Evolutionary conservation across 805 yeast genomes (phyloP), one percentile per base, ranked within the genome.

Genomic region (Dipodascopsis tothii): DNA sequence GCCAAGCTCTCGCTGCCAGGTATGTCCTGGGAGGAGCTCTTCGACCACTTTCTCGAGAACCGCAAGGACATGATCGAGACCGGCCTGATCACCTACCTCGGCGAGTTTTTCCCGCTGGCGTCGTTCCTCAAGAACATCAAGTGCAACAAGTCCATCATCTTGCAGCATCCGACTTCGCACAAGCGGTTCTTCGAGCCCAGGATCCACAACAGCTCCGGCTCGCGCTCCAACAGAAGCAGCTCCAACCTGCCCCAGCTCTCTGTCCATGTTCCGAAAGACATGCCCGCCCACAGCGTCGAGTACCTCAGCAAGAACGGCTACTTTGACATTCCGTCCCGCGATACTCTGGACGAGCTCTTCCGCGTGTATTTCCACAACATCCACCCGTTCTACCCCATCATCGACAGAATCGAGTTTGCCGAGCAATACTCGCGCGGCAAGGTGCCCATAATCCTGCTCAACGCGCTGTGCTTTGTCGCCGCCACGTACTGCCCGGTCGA

Each of bases 361-460:
- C 37, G 44, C 4, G 33, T 44, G 2, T 50, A 44, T 17, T 50
- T 48, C 21, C 40, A 40, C 20, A 35, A 33, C 2, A 41, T 48
- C n/a, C 54, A 49, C 21, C 45, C 49, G 11, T 20, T 40, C 3
- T 48, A 50, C 17, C 36, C 52, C 3, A 35, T 50, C 18, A 33
- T 50, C 16, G 41, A 48, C 17, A 41, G 44, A 16, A 39, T 16
- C 5, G 40, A 36, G 14, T 50, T 50, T 32, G 25, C 19, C 28
- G 20, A 39, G 9, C 30, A 19, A 30, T 48, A 43, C 34, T 20
- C 25, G 5, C 41, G 21, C 16, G 40, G 34, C 25, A 30, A 27
- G 14, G 21, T 21, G 18, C 50, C 52, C 3, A 41, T 44, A 40
- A 34, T 48, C 16, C 40, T 48, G 9, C 30, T 48, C 3, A 44